Evolutionary conservation across 202 grass and related monocot species (phyloP), one percentile per base, ranked within the genome.

Genomic region (Zoysia matrella): DNA sequence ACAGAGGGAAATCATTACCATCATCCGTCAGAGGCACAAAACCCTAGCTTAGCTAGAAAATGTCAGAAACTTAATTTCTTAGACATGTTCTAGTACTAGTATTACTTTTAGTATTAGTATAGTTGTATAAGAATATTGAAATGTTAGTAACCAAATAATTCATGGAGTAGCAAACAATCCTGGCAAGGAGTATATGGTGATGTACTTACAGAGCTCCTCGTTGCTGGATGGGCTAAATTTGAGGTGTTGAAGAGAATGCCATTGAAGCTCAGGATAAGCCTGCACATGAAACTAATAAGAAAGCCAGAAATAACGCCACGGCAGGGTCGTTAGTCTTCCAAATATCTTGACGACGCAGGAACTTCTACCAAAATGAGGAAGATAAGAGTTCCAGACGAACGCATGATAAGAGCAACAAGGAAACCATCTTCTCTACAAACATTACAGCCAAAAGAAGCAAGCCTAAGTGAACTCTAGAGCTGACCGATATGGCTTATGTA

Each of bases 21-120:
- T 88, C 62, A 51, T 43, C 69, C 47, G 72, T 80, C 73, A 16
- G 71, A 47, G 77, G 81, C 82, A 68, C 73, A 76, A 87, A 94
- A 94, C 89, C 83, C 92, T 89, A 91, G 61, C 72, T 70, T 71
- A 82, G 53, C 12, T 70, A 80, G 18, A 70, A 80, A 70, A 73
- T 58, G 16, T 50, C 52, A 4, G 9, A 41, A 65, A 30, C 52
- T 7, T n/a, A 4, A 67, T 49, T 4, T 69, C 40, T 42, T 22
- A 52, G 73, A 42, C 46, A 73, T 83, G 13, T 56, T 72, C 8
- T 22, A 1, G 3, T 55, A 3, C 11, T 15, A 80, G 11, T 30
- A 69, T 41, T 9, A 58, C 48, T 52, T 3, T 57, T 45, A 10
- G 6, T 62, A 62, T 7, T 0, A 46, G 50, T 43, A 40, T 45